A percentile compares a stretch with the other conserved stretches of the same genome.
phyloP scores from a whole-genome alignment of 2,329 filamentous ascomycete genomes.

The Hypoxylon sp. region DNA sequence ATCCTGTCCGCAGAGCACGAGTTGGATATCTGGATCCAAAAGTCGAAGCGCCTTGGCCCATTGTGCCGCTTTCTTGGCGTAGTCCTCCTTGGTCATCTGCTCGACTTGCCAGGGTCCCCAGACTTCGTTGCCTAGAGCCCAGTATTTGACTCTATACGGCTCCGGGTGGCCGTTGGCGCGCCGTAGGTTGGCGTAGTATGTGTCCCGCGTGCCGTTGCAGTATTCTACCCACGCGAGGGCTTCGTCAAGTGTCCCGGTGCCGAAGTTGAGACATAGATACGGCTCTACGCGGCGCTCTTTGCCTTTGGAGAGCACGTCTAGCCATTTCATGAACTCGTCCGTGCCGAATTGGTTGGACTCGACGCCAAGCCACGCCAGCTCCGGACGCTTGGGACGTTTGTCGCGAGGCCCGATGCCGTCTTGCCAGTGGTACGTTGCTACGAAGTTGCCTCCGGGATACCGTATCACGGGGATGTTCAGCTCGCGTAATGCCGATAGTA shows the following conservation, averaged over 20 bases:
- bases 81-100: conserved; percentile 78
- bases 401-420: conserved; percentile 84
- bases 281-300: conserved; percentile 76
- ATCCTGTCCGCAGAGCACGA: conserved; percentile 83
- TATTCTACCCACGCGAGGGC: conserved; percentile 86
- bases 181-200: conserved; percentile 85
- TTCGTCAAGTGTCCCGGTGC: conserved; percentile 74
- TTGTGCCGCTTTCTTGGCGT: conserved; percentile 77
- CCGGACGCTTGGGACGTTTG: conserved; percentile 75
- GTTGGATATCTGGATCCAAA: conserved; percentile 76
- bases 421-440: conserved; percentile 87
- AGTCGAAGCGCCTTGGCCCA: conserved; percentile 81
- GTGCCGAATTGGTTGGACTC: conserved; percentile 87
- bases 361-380: conserved; percentile 83
- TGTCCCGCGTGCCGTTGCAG: conserved; percentile 84
- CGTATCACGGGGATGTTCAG: conserved; percentile 82
- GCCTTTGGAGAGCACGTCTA: conserved; percentile 76
- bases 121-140: conserved; percentile 84
- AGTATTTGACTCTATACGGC: conserved; percentile 88
- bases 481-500: conserved; percentile 80
- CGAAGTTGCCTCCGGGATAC: conserved; percentile 88
- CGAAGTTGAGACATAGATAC: conserved; percentile 85
- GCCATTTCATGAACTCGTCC: conserved; percentile 90
- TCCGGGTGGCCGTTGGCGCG: conserved; percentile 81
- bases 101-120: conserved; percentile 78